Base-by-base conservation (phyloP, 1,284 basidiomycete genomes). In the Ganoderma multipileum region DNA sequence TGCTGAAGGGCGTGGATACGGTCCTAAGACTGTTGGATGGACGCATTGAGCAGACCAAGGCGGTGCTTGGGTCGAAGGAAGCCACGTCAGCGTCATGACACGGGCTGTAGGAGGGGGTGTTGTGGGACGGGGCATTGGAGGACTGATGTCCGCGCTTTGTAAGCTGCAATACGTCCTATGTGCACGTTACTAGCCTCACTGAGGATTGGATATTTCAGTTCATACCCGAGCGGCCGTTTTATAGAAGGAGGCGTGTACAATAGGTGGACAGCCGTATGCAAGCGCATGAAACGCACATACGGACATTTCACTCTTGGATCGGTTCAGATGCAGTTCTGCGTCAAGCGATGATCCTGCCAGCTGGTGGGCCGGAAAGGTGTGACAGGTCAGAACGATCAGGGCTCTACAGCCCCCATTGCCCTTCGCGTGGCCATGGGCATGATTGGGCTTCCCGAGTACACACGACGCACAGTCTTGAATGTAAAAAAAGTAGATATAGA, bases 1-100 rank as follows among this genome's bases (percentile, higher is more conserved):
- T 96, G 7, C 78, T 97, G 68, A 79, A 84, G 23, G 96, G 95
- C 0, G 66, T 97, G 65, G 82, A 87, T 60, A 95, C 90, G 0
- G 80, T 91, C 14, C 76, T 91, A 36, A 76, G 72, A 9, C 78
- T 96, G 68, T 73, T 96, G 41, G 84, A 90, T 64, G 88, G 83
- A 7, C 79, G 88, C 62, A 83, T 90, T 50, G 77, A 75, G 33
- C 69, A 76, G 60, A 71, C 78, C n/a, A 73, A 71, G 55, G 64
- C 68, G 3, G 59, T 60, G 18, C 30, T 58, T 18, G 55, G 33
- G 55, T 38, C 55, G n/a, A 60, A 7, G n/a, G 58, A 59, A 1
- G 58, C 3, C 20, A 23, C 58, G 16, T n/a, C 38, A 26, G 38
- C 1, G 47, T 50, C 47, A 50, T 50, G 47, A 50, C n/a, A 26